phyloP scores from a whole-genome alignment of 1,139 yeast genomes.

The Suhomyces panamericanus region DNA sequence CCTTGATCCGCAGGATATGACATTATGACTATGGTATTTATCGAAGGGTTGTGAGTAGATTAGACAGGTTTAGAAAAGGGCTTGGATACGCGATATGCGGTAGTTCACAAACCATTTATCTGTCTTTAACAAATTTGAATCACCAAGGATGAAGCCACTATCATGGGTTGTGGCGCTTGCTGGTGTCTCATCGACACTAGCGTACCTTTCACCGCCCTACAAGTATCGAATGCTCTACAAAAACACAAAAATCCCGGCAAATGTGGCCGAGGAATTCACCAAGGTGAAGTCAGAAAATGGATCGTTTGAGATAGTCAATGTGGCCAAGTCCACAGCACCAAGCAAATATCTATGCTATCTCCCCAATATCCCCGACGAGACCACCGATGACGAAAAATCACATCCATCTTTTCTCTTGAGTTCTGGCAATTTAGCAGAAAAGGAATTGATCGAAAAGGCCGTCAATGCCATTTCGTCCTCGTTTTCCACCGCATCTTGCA shows the following conservation, averaged over 20 bases:
- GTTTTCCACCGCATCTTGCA: constrained; percentile 28
- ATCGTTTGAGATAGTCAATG: constrained; percentile 14
- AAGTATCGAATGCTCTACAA: constrained; percentile 14
- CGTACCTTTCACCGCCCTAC: constrained; percentile 4
- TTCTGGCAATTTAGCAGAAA: constrained; percentile 10
- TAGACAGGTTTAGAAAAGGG: too few species aligned
- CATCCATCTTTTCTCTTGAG: neutral
- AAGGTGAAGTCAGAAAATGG: constrained; percentile 6
- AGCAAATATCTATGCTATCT: constrained; percentile 16
- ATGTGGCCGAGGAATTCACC: constrained; percentile 9
- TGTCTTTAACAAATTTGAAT: neutral
- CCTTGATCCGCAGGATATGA: constrained; percentile 8
- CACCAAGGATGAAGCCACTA: constrained; percentile 1
- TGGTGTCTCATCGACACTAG: neutral
- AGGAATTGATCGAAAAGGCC: constrained; percentile 25
- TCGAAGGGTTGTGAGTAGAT: neutral
- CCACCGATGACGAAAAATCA: neutral
- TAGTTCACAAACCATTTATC: constrained; percentile 4
- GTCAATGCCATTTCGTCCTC: constrained; percentile 21
- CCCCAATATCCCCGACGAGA: constrained; percentile 8
- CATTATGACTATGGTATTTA: neutral
- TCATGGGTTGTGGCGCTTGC: neutral
- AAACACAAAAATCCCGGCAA: constrained; percentile 13
- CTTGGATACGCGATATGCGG: constrained; percentile 2
- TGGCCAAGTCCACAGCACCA: constrained; percentile 3